Evolutionary conservation across 2,329 filamentous ascomycete species (phyloP), one percentile per base, ranked within the genome.

Genomic region (Hymenotorrendiella dingleyae): DNA sequence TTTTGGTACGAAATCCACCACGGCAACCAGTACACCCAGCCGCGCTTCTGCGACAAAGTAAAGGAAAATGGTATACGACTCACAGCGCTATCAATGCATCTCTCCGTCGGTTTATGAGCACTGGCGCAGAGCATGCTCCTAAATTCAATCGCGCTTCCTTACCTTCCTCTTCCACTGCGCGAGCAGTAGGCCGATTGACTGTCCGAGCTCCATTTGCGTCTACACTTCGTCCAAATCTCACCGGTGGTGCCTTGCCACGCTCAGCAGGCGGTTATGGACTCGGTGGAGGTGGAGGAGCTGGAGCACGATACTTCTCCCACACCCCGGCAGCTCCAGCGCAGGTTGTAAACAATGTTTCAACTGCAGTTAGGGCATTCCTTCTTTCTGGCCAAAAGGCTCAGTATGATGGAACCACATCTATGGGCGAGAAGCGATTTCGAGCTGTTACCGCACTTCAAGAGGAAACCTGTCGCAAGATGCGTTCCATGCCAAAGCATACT

Each of bases 291-390:
- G 83, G 82, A 23, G 74, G 81, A 35, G 63, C 78, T 45, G 80
- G 85, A 53, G 80, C 82, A 19, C 78, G 91, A 53, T 91, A 91
- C 69, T 97, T 97, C 67, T 94, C 88, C 1, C 90, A 96, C 66
- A 78, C 81, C 1, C 88, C 91, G 1, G 84, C 86, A 8, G 79
- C 83, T 6, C 89, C 88, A 28, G 88, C 90, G 1, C 87, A 97
- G 63, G 88, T 97, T 35, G 78, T 97, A 39, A 85, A 93, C 64
- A 95, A 95, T 65, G 91, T 96, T n/a, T 94, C 88, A 10, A 82
- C 89, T 55, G 93, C 89, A 4, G 82, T 97, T 58, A 81, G 93
- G 41, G 90, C 89, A 10, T 96, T 98, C 66, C 84, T 87, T 67
- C 73, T 95, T n/a, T 89, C 86, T 0, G 93, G 93, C 0, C 81